phyloP scores from a whole-genome alignment of 257 asterid species.

The Orobanche coerulescens region DNA sequence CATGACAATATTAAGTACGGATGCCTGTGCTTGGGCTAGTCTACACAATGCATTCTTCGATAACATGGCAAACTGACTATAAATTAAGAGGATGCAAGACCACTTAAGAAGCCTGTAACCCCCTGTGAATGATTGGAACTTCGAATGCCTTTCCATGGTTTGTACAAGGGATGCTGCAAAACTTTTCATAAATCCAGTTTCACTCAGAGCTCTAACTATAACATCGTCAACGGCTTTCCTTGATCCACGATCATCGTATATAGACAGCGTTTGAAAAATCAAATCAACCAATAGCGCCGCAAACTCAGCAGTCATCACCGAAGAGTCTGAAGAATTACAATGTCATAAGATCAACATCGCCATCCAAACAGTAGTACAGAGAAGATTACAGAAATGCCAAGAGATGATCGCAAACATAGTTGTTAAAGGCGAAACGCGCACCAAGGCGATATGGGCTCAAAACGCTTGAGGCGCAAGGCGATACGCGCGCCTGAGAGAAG shows the following conservation, averaged over 20 bases:
- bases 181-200: conserved; percentile 56
- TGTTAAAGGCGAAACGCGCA: no score
- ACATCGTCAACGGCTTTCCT: conserved; percentile 78
- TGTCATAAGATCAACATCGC: conserved; percentile 21
- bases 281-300: conserved; percentile 62
- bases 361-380: neutral
- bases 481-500: no score
- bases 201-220: conserved; percentile 51
- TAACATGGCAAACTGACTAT: conserved; percentile 60
- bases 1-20: conserved; percentile 53
- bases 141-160: conserved; percentile 81
- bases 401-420: neutral
- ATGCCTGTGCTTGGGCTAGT: conserved; percentile 79
- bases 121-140: conserved; percentile 53
- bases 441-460: no score
- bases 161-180: conserved; percentile 93
- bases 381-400: neutral
- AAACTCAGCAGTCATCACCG: conserved; percentile 57
- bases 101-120: conserved; percentile 75
- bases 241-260: conserved; percentile 76
- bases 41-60: conserved; percentile 75
- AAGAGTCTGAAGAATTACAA: conserved; percentile 33
- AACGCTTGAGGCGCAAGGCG: no score
- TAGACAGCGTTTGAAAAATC: conserved; percentile 56
- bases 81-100: conserved; percentile 71